Evolutionary conservation across 2,329 filamentous ascomycete genomes (phyloP), one percentile per base, ranked within the genome.

Genomic region (Penicillium sp.): DNA sequence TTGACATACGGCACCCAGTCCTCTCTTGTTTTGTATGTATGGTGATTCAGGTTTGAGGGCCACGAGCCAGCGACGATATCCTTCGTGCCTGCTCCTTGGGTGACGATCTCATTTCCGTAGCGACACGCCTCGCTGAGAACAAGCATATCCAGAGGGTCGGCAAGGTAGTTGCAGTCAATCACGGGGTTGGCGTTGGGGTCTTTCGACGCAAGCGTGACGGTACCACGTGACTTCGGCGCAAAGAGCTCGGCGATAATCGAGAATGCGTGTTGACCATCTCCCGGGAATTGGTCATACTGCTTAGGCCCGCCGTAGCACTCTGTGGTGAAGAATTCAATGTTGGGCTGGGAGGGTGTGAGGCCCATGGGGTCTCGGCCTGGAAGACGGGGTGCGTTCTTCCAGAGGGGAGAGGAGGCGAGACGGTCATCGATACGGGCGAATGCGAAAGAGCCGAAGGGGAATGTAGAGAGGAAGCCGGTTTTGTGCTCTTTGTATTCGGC

Each of bases 281-380:
- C 50, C 0, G 60, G 49, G 49, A 53, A 62, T 11, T 53, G 55
- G 19, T 47, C 21, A n/a, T 55, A 58, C 21, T 55, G 58, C 45
- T 55, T 54, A 5, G 58, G 51, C 1, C 58, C 85, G 4, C 85
- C 85, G 65, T 88, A 88, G 67, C 84, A 85, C 69, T 88, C 86
- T 0, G 86, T 88, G 35, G 81, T 85, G 75, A 88, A 89, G 73
- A 88, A 84, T 67, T 89, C 87, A 30, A 60, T 45, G 31, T 55
- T 51, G 7, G 52, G 48, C 19, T 46, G 46, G n/a, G 38, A 73
- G 0, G 77, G 76, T 73, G 76, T 83, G 17, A 89, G 75, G 19
- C 84, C 85, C 87, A 90, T 89, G 0, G 88, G 86, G 66, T 90
- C 88, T 5, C 87, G 84, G 4, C 84, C 84, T 29, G 79, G 72